Evolutionary conservation across 768 basidiomycete species (phyloP).

Genomic region (Terana coerulea): DNA sequence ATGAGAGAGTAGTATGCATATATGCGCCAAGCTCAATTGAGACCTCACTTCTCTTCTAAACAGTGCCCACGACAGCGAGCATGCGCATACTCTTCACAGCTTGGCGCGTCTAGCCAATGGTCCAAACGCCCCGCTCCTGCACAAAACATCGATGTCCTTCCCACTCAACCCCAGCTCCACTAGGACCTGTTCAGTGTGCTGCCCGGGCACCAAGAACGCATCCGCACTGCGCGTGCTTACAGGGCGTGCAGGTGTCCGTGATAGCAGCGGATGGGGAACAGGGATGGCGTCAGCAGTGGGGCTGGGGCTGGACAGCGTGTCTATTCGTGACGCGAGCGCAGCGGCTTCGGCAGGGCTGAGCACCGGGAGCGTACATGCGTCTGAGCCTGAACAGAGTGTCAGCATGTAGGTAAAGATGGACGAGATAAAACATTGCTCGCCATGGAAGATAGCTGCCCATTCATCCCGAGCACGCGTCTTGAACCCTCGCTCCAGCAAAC

Average conservation of each 20-base stretch:
- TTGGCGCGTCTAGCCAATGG: too few species aligned
- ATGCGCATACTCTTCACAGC: too few species aligned
- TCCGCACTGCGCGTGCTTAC: neutral
- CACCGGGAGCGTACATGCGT: constrained; percentile 71
- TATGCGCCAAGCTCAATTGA: too few species aligned
- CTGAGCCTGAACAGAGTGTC: constrained; percentile 46
- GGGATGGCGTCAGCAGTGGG: constrained; percentile 8
- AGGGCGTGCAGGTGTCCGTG: constrained; percentile 19
- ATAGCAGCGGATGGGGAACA: constrained; percentile 20
- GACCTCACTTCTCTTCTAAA: too few species aligned
- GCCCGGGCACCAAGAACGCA: constrained; percentile 3
- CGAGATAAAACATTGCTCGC: constrained; percentile 31
- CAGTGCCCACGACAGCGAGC: too few species aligned
- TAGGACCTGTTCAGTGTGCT: constrained; percentile 18
- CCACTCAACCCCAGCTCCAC: constrained; percentile 14
- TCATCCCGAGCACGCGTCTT: constrained; percentile 54
- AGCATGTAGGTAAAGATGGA: neutral
- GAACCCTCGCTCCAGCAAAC: constrained; percentile 66
- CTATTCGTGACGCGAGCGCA: constrained; percentile 27
- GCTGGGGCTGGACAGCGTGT: too few species aligned
- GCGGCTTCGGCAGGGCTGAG: constrained; percentile 61
- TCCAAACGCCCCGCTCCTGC: too few species aligned
- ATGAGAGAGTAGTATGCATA: too few species aligned
- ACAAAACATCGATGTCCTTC: too few species aligned
- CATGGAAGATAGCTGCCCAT: constrained; percentile 67